Base-by-base conservation (phyloP, 352 stramenopile species). In the Globisporangium viniferum region DNA sequence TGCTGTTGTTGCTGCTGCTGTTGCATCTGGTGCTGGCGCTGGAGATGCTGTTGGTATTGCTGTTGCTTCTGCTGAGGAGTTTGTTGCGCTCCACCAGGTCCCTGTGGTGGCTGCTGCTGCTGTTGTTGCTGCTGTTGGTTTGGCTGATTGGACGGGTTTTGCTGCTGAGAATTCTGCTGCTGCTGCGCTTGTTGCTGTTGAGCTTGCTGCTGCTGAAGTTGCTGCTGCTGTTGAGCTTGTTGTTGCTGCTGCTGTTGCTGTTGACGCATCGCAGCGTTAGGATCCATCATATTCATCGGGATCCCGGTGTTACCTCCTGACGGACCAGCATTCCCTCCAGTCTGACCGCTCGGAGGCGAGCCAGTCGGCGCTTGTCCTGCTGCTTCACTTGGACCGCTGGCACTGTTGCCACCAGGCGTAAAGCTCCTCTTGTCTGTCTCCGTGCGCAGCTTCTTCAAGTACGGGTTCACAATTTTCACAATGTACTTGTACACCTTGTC, bases 401-500 rank as follows among this genome's bases (percentile, higher is more conserved):
- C 70, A 29, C 51, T 79, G 22, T 48, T 62, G 5, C 55, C 59
- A 20, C 64, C 72, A n/a, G 78, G 67, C 29, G 73, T 70, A 46
- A 78, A 82, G 27, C 70, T 90, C 9, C 86, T 80, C 36, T 89
- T 89, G 64, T 91, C 84, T 14, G 84, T 93, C 70, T 94, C 86
- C 8, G 82, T 90, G 35, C 83, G 86, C 63, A 94, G 69, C 67
- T 94, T 94, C 73, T 94, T 94, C 73, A 94, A 68, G 67, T 93
- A 94, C 69, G 86, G 86, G 62, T 92, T 90, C 58, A 94, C 86
- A 61, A 94, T 94, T 66, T 92, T 92, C 36, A 94, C 82, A 64
- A 94, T 92, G 80, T 94, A 94, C 79, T 94, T 94, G 79, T 91
- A 93, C 55, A 94, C 86, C 75, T 92, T 94, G 74, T 93, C 86